A percentile compares a stretch with the other conserved stretches of the same genome.
phyloP scores from a whole-genome alignment of 345 rosid species.

The Fremontodendron californicum region DNA sequence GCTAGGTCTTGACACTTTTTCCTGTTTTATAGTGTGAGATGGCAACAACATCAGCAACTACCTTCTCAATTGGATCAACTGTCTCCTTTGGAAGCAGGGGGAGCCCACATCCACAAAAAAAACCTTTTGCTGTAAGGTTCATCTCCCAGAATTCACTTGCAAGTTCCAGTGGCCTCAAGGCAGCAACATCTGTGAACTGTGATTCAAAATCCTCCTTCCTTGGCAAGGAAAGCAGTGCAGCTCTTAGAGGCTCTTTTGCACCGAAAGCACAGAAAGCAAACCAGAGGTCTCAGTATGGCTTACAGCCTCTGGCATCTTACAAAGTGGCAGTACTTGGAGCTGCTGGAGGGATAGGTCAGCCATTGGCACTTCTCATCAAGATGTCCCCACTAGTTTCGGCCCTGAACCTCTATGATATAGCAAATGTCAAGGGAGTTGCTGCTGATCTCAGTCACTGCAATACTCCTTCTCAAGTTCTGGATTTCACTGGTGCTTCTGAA shows the following conservation, averaged over 20 bases:
- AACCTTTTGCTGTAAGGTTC: conserved; percentile 35
- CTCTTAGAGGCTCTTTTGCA: conserved; percentile 43
- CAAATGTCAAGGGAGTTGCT: conserved; percentile 92
- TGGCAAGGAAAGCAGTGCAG: conserved; percentile 43
- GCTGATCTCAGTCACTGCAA: conserved; percentile 97
- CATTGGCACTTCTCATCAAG: conserved; percentile 79
- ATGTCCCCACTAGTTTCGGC: conserved; percentile 87
- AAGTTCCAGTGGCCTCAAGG: conserved; percentile 60
- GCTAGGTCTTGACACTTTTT: neutral
- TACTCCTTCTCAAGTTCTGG: conserved; percentile 80
- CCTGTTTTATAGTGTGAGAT: conserved; percentile 30
- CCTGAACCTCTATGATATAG: conserved; percentile 83
- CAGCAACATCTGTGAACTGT: conserved; percentile 38
- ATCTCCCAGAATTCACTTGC: conserved; percentile 35
- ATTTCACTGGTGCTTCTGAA: conserved; percentile 81
- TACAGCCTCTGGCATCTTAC: conserved; percentile 70
- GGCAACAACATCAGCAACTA: conserved; percentile 72
- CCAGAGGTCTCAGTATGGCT: conserved; percentile 31
- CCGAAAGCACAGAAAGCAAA: conserved; percentile 35
- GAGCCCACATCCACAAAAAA: conserved; percentile 37
- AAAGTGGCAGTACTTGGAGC: conserved; percentile 94
- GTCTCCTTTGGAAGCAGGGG: conserved; percentile 44
- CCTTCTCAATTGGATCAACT: conserved; percentile 54
- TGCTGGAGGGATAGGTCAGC: conserved; percentile 93
- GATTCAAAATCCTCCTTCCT: conserved; percentile 56